Percentiles rank a stretch among this genome's conserved stretches.
Evolutionary conservation across 192 early-diverging fungal species (phyloP).

Genomic region (Coemansia sp.): DNA sequence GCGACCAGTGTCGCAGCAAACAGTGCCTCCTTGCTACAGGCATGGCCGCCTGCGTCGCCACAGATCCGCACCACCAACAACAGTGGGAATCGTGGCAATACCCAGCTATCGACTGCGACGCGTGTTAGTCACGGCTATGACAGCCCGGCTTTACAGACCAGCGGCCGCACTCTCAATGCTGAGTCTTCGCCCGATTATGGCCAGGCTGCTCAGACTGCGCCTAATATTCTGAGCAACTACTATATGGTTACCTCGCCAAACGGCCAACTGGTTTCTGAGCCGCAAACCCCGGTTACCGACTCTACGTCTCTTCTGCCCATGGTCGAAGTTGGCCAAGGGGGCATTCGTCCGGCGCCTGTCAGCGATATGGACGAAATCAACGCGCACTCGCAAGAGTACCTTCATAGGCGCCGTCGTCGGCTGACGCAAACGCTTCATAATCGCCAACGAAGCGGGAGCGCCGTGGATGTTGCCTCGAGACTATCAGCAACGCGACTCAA

Average conservation of each 20-base stretch:
- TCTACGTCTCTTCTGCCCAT: constrained; percentile 42
- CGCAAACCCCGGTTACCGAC: constrained; percentile 14
- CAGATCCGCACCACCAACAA: neutral
- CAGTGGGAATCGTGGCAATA: neutral
- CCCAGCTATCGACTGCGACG: neutral
- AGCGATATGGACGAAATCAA: constrained; percentile 49
- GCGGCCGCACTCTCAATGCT: neutral
- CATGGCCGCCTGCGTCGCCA: constrained; percentile 19
- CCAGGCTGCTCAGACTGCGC: neutral
- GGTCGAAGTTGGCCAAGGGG: constrained; percentile 36
- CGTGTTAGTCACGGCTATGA: neutral
- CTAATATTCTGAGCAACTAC: constrained; percentile 29
- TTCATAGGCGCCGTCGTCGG: constrained; percentile 45
- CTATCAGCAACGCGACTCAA: constrained; percentile 33
- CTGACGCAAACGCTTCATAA: constrained; percentile 52
- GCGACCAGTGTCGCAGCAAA: constrained; percentile 8
- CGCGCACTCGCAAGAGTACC: constrained; percentile 51
- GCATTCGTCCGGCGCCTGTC: constrained; percentile 6
- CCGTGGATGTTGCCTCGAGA: constrained; percentile 31
- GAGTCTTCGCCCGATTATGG: neutral
- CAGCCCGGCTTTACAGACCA: neutral
- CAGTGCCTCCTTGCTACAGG: constrained; percentile 7
- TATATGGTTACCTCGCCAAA: constrained; percentile 37
- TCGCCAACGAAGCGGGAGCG: constrained; percentile 49
- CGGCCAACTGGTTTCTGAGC: constrained; percentile 17